A percentile compares a stretch with the other conserved stretches of the same genome.
Conservation (phyloP, 2,329 filamentous ascomycete species). For the Fusarium nisikadoi region DNA sequence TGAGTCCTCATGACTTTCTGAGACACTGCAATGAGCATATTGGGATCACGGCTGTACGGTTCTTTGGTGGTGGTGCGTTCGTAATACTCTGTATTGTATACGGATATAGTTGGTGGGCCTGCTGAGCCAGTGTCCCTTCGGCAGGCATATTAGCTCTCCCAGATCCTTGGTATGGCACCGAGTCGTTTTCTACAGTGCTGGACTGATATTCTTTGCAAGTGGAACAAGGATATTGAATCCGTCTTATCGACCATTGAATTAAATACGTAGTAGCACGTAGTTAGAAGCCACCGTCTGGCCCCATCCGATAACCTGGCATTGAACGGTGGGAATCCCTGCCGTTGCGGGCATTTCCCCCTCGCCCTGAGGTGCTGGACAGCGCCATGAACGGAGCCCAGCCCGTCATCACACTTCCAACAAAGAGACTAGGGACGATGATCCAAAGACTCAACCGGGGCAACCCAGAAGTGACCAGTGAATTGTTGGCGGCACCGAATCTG, state of each 20-base stretch:
- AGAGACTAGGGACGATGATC: conserved; percentile 39
- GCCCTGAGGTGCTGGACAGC: conserved; percentile 23
- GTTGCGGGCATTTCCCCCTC: conserved; percentile 36
- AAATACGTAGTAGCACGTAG: conserved; percentile 20
- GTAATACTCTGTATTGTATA: background rate
- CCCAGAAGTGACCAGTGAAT: conserved; percentile 36
- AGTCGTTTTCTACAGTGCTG: conserved; percentile 25
- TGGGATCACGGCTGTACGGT: background rate
- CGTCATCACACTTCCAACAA: conserved; percentile 38
- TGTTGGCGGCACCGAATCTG: conserved; percentile 33
- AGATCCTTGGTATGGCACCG: conserved; percentile 19
- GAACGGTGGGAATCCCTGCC: conserved; percentile 37
- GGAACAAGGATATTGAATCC: conserved; percentile 29
- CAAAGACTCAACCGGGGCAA: conserved; percentile 40
- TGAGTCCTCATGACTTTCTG: conserved; percentile 15
- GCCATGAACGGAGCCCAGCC: conserved; percentile 36
- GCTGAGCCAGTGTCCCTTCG: conserved; percentile 2
- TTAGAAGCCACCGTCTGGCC: conserved; percentile 43
- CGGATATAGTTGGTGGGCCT: background rate
- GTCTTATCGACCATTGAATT: conserved; percentile 40
- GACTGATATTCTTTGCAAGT: conserved; percentile 15
- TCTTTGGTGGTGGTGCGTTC: background rate
- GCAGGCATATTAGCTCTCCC: conserved; percentile 23
- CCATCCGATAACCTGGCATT: conserved; percentile 43
- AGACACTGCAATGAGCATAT: conserved; percentile 16